These are phyloP conservation scores for Coemansia sp. DNA, from an alignment of 192 early-diverging fungal genomes.

Conservation along the genomic window DNA sequence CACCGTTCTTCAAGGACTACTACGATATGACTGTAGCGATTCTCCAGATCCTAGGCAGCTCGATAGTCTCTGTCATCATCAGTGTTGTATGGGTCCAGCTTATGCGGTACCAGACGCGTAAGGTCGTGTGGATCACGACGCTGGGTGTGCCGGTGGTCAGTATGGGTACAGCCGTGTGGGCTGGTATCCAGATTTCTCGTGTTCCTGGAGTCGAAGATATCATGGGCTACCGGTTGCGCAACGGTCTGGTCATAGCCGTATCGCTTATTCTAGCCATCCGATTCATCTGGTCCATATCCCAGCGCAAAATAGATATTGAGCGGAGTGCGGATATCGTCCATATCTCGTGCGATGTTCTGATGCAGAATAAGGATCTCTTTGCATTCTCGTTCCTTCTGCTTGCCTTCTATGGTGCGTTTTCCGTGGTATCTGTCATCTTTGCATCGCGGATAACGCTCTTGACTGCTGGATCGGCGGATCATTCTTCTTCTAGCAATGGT, in stretches of 20 bases:
- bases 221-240: constrained; percentile 38
- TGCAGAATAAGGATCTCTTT: constrained; percentile 41
- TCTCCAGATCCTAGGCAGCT: constrained; percentile 19
- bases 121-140: constrained; percentile 49
- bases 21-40: constrained; percentile 37
- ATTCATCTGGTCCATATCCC: constrained; percentile 40
- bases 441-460: constrained; percentile 40
- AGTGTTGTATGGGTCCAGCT: constrained; percentile 44
- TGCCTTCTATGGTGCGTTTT: constrained; percentile 38
- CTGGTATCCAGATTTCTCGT: constrained; percentile 25
- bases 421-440: constrained; percentile 28
- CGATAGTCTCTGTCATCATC: constrained; percentile 20
- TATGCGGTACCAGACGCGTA: constrained; percentile 43
- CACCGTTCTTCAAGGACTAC: constrained; percentile 43
- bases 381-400: constrained; percentile 45
- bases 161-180: constrained; percentile 42
- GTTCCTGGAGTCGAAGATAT: constrained; percentile 27
- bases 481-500: too few species aligned
- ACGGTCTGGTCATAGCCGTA: constrained; percentile 22
- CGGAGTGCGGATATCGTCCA: constrained; percentile 39
- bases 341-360: constrained; percentile 36
- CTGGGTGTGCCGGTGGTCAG: constrained; percentile 43
- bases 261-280: constrained; percentile 40
- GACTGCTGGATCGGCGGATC: too few species aligned
- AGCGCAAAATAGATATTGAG: constrained; percentile 39